Conservation (phyloP, 2,329 filamentous ascomycete genomes). For the Phaeosphaeriaceae sp. region DNA sequence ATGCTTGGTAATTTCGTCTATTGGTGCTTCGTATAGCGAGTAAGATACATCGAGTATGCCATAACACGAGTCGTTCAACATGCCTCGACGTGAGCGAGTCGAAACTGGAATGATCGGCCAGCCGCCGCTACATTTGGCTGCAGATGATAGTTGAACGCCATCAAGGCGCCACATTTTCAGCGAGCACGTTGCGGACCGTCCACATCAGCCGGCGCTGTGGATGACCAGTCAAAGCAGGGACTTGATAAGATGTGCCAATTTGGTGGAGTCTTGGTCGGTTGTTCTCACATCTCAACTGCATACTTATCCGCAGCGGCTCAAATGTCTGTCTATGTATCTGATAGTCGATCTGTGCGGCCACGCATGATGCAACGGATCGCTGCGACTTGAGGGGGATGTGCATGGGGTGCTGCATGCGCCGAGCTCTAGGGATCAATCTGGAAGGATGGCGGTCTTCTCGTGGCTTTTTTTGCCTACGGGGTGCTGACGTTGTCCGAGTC, state of each 20-base stretch:
- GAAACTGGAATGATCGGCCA: neutral
- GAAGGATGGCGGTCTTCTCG: conserved; percentile 14
- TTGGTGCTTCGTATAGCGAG: neutral
- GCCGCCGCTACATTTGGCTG: neutral
- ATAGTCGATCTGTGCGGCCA: neutral
- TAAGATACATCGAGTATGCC: neutral
- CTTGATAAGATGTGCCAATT: neutral
- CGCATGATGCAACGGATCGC: conserved; percentile 2
- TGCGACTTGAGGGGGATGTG: neutral
- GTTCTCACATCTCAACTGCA: neutral
- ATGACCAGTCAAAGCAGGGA: neutral
- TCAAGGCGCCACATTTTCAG: neutral
- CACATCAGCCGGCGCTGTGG: neutral
- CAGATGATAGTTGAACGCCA: neutral
- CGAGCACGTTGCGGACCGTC: conserved; percentile 2
- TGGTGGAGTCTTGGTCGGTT: neutral
- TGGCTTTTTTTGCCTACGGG: conserved; percentile 9
- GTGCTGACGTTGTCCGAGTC: conserved; percentile 17
- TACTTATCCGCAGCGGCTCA: neutral
- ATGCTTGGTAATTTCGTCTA: neutral
- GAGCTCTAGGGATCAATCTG: conserved; percentile 7
- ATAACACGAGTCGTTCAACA: neutral
- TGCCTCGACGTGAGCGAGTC: neutral
- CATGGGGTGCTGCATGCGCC: conserved; percentile 1
- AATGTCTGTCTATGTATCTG: neutral